Conservation (phyloP, 1,284 basidiomycete genomes). For the Sparassis latifolia region DNA sequence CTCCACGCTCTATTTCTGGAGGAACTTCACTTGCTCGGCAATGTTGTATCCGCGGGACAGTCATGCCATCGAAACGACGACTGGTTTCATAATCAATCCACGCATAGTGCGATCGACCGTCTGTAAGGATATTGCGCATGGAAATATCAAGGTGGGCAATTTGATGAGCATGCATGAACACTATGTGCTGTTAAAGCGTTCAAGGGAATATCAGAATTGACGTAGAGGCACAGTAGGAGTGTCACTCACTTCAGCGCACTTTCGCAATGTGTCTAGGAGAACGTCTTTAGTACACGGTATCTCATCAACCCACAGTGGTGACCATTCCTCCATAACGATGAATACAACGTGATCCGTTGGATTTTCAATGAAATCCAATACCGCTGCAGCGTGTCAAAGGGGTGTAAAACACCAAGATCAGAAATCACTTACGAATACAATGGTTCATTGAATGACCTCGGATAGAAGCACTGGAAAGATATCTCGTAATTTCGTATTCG, state of each 20-base stretch:
- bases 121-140: constrained; percentile 57
- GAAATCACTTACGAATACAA: constrained; percentile 53
- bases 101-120: constrained; percentile 55
- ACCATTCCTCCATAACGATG: constrained; percentile 78
- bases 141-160: constrained; percentile 71
- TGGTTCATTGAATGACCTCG: constrained; percentile 62
- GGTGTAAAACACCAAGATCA: not conserved
- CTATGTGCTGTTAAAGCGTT: constrained; percentile 41
- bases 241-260: constrained; percentile 54
- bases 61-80: constrained; percentile 37
- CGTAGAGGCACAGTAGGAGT: constrained; percentile 2
- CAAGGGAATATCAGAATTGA: not conserved
- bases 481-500: constrained; percentile 51
- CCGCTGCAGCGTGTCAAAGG: constrained; percentile 33
- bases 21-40: constrained; percentile 57
- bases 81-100: constrained; percentile 73
- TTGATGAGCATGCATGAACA: constrained; percentile 60
- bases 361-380: constrained; percentile 55
- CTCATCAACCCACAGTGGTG: constrained; percentile 42
- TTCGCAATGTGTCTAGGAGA: constrained; percentile 48
- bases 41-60: constrained; percentile 33
- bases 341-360: constrained; percentile 49
- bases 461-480: constrained; percentile 45
- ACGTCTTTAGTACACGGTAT: constrained; percentile 7
- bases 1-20: constrained; percentile 57